Percentiles rank a stretch among this genome's conserved stretches.
Conservation (phyloP, 2,329 filamentous ascomycete genomes). For the Penicillium sp. region DNA sequence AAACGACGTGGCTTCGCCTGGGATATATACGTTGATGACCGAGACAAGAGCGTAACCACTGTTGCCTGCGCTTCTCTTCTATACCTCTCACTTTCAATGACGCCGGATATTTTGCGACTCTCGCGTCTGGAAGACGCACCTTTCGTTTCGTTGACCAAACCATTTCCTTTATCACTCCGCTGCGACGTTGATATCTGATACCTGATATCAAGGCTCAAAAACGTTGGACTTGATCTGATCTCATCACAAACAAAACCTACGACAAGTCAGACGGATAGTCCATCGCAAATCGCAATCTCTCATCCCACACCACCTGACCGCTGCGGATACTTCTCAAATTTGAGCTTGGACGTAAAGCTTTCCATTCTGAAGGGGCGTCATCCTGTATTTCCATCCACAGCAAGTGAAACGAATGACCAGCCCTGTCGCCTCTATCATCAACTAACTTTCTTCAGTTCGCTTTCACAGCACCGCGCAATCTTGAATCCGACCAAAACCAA, state of each 20-base stretch:
- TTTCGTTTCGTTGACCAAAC: conserved; percentile 13
- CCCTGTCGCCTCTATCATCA: background rate
- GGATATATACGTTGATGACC: background rate
- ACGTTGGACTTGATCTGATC: background rate
- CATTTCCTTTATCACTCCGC: conserved; percentile 5
- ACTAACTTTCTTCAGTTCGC: conserved; percentile 1
- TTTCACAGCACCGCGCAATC: background rate
- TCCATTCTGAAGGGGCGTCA: background rate
- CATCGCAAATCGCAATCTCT: background rate
- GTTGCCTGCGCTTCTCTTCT: background rate
- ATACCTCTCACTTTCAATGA: conserved; percentile 11
- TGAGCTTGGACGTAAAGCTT: background rate
- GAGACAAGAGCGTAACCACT: background rate
- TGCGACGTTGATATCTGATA: conserved; percentile 6
- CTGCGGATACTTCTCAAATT: background rate
- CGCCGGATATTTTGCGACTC: conserved; percentile 8
- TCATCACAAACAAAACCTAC: background rate
- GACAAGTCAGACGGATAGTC: background rate
- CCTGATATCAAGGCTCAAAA: background rate
- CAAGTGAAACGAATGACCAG: background rate
- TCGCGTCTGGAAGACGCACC: conserved; percentile 17
- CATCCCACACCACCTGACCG: background rate
- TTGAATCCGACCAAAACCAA: conserved; percentile 12
- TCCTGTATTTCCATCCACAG: background rate
- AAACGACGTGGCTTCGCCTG: background rate